Base-by-base conservation (phyloP, 257 asterid genomes). In the Penstemon davidsonii region DNA sequence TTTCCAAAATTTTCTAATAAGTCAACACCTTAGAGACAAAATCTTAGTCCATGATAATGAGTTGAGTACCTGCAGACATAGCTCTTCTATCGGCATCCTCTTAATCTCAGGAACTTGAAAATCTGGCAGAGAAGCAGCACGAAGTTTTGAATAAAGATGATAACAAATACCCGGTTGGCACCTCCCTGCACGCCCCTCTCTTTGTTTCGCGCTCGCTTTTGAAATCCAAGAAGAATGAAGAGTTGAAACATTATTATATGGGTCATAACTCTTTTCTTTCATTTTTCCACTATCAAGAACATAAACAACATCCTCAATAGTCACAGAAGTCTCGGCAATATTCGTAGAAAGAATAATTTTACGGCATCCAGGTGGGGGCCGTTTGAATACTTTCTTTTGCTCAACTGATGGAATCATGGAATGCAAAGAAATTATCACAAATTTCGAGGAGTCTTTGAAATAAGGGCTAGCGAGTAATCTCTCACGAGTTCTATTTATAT, bases 111-210 rank as follows among this genome's bases (percentile, higher is more conserved):
- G 99, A 77, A 90, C 81, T 81, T 93, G 97, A 73, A 84, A 93
- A 75, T 91, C 95, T 2, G 85, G 91, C 63, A 93, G 60, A 12
- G 97, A 83, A 71, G 87, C 85, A 62, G 88, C 88, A 61, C 95
- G 84, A 25, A 73, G 66, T 70, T 86, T 88, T 3, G 99, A 88
- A 83, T 74, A 93, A 72, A 93, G 96, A 81, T 82, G 99, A 82
- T 93, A 93, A 70, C 99, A 93, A 36, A 84, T 75, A 49, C 99
- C 99, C 5, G 97, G 85, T 60, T 84, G 99, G 82, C 99, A 93
- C 57, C 99, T 80, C 64, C 99, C 99, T 3, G 99, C 96, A 38
- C 99, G 97, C 6, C 99, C 99, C 81, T 89, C 92, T 64, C 99
- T 78, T 71, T 93, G 99, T 81, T 82, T 93, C 4, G 91, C 95